Evolutionary conservation across 345 rosid genomes (phyloP).

Genomic region (Leavenworthia alabamica): DNA sequence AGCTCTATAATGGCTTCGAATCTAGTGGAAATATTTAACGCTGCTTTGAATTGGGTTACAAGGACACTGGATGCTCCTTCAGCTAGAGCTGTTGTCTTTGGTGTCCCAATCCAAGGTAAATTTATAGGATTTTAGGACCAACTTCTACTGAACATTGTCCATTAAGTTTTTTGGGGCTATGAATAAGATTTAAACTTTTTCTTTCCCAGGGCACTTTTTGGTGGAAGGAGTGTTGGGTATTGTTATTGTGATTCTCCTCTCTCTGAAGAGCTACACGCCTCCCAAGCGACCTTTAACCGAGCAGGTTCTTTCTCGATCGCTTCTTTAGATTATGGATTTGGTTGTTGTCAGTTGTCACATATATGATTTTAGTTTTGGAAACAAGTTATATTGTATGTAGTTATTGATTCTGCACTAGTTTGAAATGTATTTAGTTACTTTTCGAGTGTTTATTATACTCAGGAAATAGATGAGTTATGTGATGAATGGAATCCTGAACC

Average conservation of each 20-base stretch:
- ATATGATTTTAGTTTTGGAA: not conserved
- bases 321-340: not conserved
- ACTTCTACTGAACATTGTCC: not conserved
- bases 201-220: conserved; percentile 57
- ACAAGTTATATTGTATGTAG: not conserved
- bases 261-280: conserved; percentile 87
- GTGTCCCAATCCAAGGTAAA: conserved; percentile 67
- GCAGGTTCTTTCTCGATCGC: conserved; percentile 44
- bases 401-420: not conserved
- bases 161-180: not conserved
- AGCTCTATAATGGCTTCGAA: conserved; percentile 37
- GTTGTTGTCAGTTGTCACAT: not conserved
- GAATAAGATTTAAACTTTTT: not conserved
- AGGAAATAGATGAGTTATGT: conserved; percentile 97
- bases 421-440: conserved; percentile 7
- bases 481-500: conserved; percentile 94
- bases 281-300: conserved; percentile 80
- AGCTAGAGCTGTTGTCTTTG: conserved; percentile 74
- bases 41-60: conserved; percentile 45
- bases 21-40: conserved; percentile 40
- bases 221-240: conserved; percentile 73
- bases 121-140: not conserved
- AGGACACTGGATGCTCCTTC: conserved; percentile 63
- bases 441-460: conserved; percentile 8
- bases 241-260: conserved; percentile 70